Conservation (phyloP, 2,329 filamentous ascomycete species). For the Cladosporium sp. region DNA sequence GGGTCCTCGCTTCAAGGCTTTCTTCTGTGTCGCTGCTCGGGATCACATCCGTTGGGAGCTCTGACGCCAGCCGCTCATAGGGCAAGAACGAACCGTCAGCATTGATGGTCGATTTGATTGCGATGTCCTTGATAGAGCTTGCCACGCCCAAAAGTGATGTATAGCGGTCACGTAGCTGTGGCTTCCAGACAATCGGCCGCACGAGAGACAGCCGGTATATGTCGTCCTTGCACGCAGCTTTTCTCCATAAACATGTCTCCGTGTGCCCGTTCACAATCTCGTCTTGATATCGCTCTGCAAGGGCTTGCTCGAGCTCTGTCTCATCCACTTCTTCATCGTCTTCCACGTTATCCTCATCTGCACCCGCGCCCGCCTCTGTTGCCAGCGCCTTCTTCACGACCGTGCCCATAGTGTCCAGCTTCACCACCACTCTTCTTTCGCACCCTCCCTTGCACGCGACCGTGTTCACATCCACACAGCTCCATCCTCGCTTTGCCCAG, state of each 20-base stretch:
- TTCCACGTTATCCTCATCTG: slow-evolving; percentile 51
- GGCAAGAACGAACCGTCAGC: slow-evolving; percentile 19
- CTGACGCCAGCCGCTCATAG: slow-evolving; percentile 28
- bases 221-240: slow-evolving; percentile 78
- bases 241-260: slow-evolving; percentile 82
- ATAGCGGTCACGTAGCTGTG: slow-evolving; percentile 33
- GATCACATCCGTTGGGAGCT: slow-evolving; percentile 32
- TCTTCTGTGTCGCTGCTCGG: slow-evolving; percentile 18
- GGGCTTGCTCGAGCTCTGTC: slow-evolving; percentile 53
- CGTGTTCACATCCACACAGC: slow-evolving; percentile 77
- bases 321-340: slow-evolving; percentile 43
- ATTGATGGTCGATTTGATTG: slow-evolving; percentile 19
- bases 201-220: slow-evolving; percentile 60
- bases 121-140: slow-evolving; percentile 31
- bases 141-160: slow-evolving; percentile 30
- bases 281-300: slow-evolving; percentile 74
- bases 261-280: slow-evolving; percentile 74
- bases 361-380: neutral
- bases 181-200: slow-evolving; percentile 37
- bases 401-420: slow-evolving; percentile 60
- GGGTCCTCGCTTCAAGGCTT: slow-evolving; percentile 25
- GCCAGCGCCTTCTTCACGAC: slow-evolving; percentile 8
- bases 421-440: slow-evolving; percentile 79
- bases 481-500: slow-evolving; percentile 94
- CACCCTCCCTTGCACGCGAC: slow-evolving; percentile 81